Base-by-base conservation (phyloP, 768 basidiomycete species). In the Naganishia antarctica region DNA sequence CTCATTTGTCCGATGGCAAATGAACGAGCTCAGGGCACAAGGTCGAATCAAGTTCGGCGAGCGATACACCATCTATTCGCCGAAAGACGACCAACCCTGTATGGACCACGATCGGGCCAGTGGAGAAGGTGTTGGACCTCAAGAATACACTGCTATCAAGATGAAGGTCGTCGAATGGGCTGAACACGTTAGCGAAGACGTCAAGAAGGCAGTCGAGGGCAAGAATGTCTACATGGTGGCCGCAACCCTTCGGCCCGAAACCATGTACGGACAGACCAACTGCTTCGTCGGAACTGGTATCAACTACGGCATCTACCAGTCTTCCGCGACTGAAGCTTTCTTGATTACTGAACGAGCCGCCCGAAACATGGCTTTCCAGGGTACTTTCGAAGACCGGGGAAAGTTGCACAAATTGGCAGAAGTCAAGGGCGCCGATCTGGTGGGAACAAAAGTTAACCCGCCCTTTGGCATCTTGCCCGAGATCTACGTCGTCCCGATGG, bases 221-320 rank as follows among this genome's bases (percentile, higher is more conserved):
- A 85, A 89, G 69, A 90, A 87, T 71, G 88, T 96, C 0, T 94
- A 81, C 78, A 80, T 99, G 73, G 90, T 96, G n/a, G 91, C 96
- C 48, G 96, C 94, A 21, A 97, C 96, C 2, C 81, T 99, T 64
- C 84, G 96, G 45, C 90, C 96, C 0, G 96, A 99, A 79, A 99
- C 96, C 0, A 94, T 97, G 96, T 94, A 97, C 76, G 96, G 94
- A 25, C 93, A 98, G 79, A 98, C 93, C 2, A 98, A 98, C 76
- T 92, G 92, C 78, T 99, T 92, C 75, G 92, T 99, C 59, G 90
- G 91, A 41, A 85, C 90, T 0, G 78, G 81, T 45, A 86, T 98
- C 80, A 91, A 89, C 68, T 99, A 99, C 74, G 92, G 91, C 40
- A 80, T 99, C 34, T 98, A 88, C 76, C 86, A 87, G 88, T 78